phyloP scores from a whole-genome alignment of 2,329 filamentous ascomycete genomes.

The Aspergillus phoenicis region DNA sequence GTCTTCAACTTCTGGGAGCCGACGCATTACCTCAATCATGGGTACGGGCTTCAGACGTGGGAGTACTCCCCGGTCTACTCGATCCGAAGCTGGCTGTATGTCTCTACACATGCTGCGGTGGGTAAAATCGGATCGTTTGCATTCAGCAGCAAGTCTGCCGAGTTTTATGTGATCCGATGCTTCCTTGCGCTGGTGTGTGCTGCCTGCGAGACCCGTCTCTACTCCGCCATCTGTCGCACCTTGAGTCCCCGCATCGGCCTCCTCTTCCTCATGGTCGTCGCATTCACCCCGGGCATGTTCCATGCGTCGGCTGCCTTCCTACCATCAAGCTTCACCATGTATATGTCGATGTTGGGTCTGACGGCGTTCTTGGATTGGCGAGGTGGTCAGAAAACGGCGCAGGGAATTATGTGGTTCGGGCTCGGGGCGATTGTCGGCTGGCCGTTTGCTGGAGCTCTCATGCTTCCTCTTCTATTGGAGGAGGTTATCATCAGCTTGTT shows the following conservation, averaged over 20 bases:
- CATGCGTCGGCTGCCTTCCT: slow-evolving; percentile 85
- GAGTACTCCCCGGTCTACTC: slow-evolving; percentile 95
- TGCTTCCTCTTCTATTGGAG: slow-evolving; percentile 77
- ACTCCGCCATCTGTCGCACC: slow-evolving; percentile 72
- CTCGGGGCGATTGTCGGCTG: slow-evolving; percentile 84
- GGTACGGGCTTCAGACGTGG: slow-evolving; percentile 95
- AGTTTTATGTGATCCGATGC: slow-evolving; percentile 87
- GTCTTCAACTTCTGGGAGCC: slow-evolving; percentile 99
- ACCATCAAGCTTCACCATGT: slow-evolving; percentile 97
- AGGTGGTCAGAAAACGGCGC: slow-evolving; percentile 74
- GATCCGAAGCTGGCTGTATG: slow-evolving; percentile 93
- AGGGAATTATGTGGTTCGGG: slow-evolving; percentile 89
- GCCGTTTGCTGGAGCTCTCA: slow-evolving; percentile 87
- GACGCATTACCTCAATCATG: slow-evolving; percentile 88
- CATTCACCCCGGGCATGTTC: slow-evolving; percentile 88
- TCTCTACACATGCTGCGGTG: slow-evolving; percentile 74
- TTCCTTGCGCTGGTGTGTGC: slow-evolving; percentile 76
- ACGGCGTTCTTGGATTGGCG: slow-evolving; percentile 90
- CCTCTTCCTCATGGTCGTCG: slow-evolving; percentile 75
- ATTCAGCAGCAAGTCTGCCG: slow-evolving; percentile 52
- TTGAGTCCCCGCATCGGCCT: slow-evolving; percentile 82
- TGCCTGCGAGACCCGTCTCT: slow-evolving; percentile 78
- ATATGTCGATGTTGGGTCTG: slow-evolving; percentile 81
- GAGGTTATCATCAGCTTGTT: slow-evolving; percentile 63
- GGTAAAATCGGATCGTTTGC: slow-evolving; percentile 67